Conservation (phyloP, 257 asterid species). For the Plantago major region DNA sequence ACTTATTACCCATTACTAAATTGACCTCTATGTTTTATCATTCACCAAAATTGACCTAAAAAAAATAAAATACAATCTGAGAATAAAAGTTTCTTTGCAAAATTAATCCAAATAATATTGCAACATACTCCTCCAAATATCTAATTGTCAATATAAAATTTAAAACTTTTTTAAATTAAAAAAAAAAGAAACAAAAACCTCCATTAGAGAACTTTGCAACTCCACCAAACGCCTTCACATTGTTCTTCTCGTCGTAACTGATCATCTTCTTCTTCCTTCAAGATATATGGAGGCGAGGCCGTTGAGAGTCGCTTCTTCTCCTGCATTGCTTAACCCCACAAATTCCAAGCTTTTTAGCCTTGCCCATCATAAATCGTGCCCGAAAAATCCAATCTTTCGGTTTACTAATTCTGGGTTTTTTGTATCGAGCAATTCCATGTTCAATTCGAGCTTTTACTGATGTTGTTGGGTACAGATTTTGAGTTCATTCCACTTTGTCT, state of each 20-base stretch:
- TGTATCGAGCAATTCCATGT: conserved; percentile 22
- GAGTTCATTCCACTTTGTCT: background rate
- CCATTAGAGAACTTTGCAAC: no score
- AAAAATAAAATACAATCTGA: no score
- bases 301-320: conserved; percentile 32
- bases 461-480: conserved; percentile 40
- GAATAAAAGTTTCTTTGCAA: no score
- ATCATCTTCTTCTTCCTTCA: no score
- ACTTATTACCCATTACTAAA: no score
- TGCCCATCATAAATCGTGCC: conserved; percentile 17
- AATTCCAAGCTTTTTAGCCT: conserved; percentile 24
- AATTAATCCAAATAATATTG: no score
- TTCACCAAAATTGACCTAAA: no score
- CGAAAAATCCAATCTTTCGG: conserved; percentile 17
- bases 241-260: background rate
- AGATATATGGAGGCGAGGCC: conserved; percentile 51
- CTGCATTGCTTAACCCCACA: conserved; percentile 20
- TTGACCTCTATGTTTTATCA: no score
- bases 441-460: conserved; percentile 41
- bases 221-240: background rate
- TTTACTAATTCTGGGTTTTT: conserved; percentile 21
- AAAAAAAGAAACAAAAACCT: no score
- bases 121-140: no score
- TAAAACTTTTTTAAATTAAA: no score
- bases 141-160: no score